Percentiles rank a stretch among this genome's conserved stretches.
phyloP scores from a whole-genome alignment of 2,329 filamentous ascomycete species.

The Fusarium protoensiforme region DNA sequence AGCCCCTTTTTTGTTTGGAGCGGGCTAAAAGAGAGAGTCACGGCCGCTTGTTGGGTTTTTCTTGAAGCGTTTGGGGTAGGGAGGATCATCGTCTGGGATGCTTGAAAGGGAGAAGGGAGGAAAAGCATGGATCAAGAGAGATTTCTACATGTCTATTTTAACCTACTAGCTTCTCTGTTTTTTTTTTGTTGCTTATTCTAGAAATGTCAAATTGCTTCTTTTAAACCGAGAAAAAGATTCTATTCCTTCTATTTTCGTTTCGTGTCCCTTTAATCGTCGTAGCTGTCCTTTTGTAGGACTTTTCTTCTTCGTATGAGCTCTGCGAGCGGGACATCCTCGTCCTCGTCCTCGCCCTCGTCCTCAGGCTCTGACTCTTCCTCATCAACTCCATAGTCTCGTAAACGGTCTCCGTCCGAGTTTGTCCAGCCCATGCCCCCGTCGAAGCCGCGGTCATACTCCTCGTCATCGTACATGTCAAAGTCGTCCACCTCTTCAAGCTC shows the following conservation, averaged over 20 bases:
- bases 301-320: slow-evolving; percentile 72
- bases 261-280: slow-evolving; percentile 43
- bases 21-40: slow-evolving; percentile 33
- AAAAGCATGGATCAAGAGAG: slow-evolving; percentile 12
- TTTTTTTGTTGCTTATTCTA: slow-evolving; percentile 5
- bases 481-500: slow-evolving; percentile 68
- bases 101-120: slow-evolving; percentile 19
- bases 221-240: slow-evolving; percentile 14
- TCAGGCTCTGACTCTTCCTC: slow-evolving; percentile 69
- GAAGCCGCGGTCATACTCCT: slow-evolving; percentile 59
- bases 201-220: slow-evolving; percentile 28
- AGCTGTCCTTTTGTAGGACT: slow-evolving; percentile 45
- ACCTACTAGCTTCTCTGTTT: neutral
- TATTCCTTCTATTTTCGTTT: slow-evolving; percentile 29
- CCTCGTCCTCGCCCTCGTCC: slow-evolving; percentile 56
- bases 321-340: slow-evolving; percentile 75
- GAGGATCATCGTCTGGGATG: slow-evolving; percentile 31
- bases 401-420: slow-evolving; percentile 78
- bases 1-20: slow-evolving; percentile 4
- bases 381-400: slow-evolving; percentile 84
- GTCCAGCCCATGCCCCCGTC: slow-evolving; percentile 67
- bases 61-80: slow-evolving; percentile 11
- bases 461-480: slow-evolving; percentile 67
- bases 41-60: slow-evolving; percentile 39
- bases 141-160: neutral